Evolutionary conservation across 805 yeast species (phyloP).

Genomic region (Sugiyamaella americana): DNA sequence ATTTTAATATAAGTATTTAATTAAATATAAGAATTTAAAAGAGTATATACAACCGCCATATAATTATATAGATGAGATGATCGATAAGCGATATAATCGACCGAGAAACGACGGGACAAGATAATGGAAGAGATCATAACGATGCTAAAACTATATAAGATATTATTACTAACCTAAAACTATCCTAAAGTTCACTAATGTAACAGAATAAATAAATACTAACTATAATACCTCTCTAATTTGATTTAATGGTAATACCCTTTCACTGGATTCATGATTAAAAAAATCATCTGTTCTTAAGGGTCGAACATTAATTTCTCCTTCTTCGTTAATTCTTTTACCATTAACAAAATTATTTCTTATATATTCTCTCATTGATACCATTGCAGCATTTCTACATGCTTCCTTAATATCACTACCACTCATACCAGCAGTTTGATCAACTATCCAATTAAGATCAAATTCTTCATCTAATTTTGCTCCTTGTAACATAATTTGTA

Average conservation of each 20-base stretch:
- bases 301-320: constrained; percentile 50
- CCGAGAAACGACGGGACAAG: too few species aligned
- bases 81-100: too few species aligned
- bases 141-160: too few species aligned
- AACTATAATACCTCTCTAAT: constrained; percentile 13
- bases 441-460: constrained; percentile 54
- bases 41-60: too few species aligned
- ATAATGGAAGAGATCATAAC: too few species aligned
- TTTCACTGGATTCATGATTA: constrained; percentile 39
- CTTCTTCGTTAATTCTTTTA: constrained; percentile 27
- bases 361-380: constrained; percentile 82
- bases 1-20: too few species aligned
- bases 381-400: constrained; percentile 89
- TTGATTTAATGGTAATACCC: constrained; percentile 25
- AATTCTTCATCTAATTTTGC: constrained; percentile 57
- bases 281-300: constrained; percentile 59
- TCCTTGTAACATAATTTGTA: constrained; percentile 60
- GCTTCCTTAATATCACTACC: constrained; percentile 90
- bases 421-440: constrained; percentile 64
- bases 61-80: too few species aligned
- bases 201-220: too few species aligned
- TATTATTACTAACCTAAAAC: too few species aligned
- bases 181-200: too few species aligned
- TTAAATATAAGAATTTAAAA: too few species aligned
- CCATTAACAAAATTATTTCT: constrained; percentile 46